Base-by-base conservation (phyloP, 305 asterid genomes). In the Nicotiana rustica region DNA sequence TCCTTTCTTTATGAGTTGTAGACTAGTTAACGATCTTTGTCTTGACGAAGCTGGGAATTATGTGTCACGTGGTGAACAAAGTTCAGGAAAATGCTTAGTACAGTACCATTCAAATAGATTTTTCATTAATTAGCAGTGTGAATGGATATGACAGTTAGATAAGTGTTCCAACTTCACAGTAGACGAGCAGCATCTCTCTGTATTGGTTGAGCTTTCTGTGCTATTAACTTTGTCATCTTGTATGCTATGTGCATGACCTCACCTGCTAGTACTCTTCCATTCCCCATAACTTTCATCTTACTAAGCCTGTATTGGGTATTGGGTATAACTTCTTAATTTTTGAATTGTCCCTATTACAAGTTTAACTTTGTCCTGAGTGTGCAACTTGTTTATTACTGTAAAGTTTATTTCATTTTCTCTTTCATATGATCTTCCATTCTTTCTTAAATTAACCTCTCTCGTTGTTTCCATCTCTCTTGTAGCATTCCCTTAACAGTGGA, bases 401-500 rank as follows among this genome's bases (percentile, higher is more conserved):
- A 76, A 76, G 29, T 21, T 55, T 76, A 55, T 66, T 29, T 38
- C 38, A 29, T 29, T 76, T 35, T 75, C 80, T 75, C 15, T 29
- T 75, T 49, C 65, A 55, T 38, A 55, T 55, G 29, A 29, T 55
- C 80, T 55, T 9, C 29, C 29, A 31, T 14, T 55, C 80, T 15
- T 21, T 75, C 65, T 25, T 76, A 76, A 52, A 55, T 55, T 76
- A 52, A 76, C 66, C 80, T 17, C 25, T 75, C 47, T 49, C 13
- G 25, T 52, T 52, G 41, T 55, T 55, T 55, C 47, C 21, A 15
- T 76, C 31, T 55, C 25, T 86, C 38, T 83, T 83, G 78, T 29
- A 38, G 99, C 86, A 95, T 95, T 86, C 98, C 98, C 55, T 84
- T 93, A 79, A 91, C 97, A 17, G 70, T 93, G 86, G 99, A 95